A percentile compares a stretch with the other conserved stretches of the same genome.
phyloP scores from a whole-genome alignment of 2,329 filamentous ascomycete genomes.

The Sclerotinia subarctica region DNA sequence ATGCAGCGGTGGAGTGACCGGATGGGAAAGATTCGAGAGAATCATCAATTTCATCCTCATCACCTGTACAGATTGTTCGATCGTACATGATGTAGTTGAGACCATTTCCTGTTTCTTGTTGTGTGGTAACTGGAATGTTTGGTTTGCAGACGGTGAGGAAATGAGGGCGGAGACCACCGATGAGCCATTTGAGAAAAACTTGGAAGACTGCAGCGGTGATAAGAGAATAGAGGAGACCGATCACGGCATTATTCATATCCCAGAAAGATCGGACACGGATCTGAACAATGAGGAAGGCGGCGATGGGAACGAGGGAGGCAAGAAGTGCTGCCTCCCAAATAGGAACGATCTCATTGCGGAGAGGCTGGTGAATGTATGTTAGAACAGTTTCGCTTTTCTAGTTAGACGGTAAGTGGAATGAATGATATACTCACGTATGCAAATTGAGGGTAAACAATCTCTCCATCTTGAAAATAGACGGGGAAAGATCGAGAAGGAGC shows the following conservation, averaged over 20 bases:
- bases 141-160: constrained; percentile 70
- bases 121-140: constrained; percentile 44
- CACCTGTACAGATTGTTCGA: constrained; percentile 65
- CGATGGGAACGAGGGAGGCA: constrained; percentile 61
- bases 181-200: constrained; percentile 72
- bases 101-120: constrained; percentile 47
- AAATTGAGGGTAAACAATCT: constrained; percentile 67
- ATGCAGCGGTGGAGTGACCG: constrained; percentile 71
- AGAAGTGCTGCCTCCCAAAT: constrained; percentile 69
- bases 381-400: background rate
- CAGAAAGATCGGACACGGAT: constrained; percentile 66
- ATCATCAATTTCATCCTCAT: constrained; percentile 63
- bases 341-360: constrained; percentile 67
- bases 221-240: constrained; percentile 67
- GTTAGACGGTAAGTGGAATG: background rate
- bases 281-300: constrained; percentile 62
- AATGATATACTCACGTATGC: constrained; percentile 51
- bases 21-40: constrained; percentile 68
- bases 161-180: constrained; percentile 69
- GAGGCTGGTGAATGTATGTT: constrained; percentile 36
- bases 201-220: constrained; percentile 70
- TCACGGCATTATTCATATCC: constrained; percentile 67
- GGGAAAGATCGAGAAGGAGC: constrained; percentile 68
- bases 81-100: constrained; percentile 65
- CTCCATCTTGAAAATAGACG: constrained; percentile 61